Conservation (phyloP, 768 basidiomycete species). For the Hirschioporus abietinus region DNA sequence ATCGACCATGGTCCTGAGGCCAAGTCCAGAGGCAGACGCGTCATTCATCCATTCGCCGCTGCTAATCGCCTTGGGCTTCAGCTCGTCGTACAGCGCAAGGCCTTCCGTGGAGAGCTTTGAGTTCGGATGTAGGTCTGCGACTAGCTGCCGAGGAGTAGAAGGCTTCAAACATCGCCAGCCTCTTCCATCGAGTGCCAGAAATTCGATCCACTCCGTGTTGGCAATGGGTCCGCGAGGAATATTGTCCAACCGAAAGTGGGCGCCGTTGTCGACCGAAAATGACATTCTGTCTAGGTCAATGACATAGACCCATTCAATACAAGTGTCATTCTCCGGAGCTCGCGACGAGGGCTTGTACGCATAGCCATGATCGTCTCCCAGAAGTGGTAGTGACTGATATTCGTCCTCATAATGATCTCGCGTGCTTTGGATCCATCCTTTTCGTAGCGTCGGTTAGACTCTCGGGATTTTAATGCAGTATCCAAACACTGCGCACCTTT, state of each 20-base stretch:
- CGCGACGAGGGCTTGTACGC: neutral
- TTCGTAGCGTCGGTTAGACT: no score
- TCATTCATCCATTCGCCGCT: neutral
- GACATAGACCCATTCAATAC: constrained; percentile 14
- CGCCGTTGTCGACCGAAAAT: constrained; percentile 18
- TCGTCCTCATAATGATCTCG: neutral
- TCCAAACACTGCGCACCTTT: neutral
- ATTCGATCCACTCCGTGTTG: neutral
- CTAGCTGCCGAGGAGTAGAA: neutral
- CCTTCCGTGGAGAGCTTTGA: neutral
- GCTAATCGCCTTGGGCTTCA: neutral
- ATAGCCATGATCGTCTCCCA: neutral
- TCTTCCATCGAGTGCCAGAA: neutral
- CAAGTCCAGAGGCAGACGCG: neutral
- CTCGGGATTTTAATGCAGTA: neutral
- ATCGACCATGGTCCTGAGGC: neutral
- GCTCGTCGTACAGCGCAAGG: neutral
- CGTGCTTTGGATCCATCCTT: neutral
- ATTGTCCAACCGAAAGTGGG: constrained; percentile 8
- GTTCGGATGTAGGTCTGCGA: neutral
- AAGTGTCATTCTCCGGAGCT: neutral
- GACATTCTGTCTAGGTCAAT: constrained; percentile 26
- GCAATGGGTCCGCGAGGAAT: neutral
- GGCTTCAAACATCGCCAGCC: neutral
- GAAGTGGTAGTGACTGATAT: neutral